Evolutionary conservation across 1,139 yeast species (phyloP), one percentile per base, ranked within the genome.

Genomic region (Entelexis paramagnoliae): DNA sequence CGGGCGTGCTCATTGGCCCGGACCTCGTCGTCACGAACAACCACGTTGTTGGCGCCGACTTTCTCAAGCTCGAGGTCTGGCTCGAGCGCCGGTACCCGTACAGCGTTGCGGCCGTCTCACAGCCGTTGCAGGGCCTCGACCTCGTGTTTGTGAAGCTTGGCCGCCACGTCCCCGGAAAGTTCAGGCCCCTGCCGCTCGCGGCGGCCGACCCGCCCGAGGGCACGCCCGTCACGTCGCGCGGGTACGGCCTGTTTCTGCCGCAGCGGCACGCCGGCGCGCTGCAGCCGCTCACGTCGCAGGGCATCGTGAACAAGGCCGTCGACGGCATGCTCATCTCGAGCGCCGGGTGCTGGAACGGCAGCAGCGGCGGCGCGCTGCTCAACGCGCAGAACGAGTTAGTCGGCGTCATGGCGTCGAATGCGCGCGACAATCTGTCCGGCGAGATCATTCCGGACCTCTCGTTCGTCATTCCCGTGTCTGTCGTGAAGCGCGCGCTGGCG

Each of bases 261-360:
- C 59, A 59, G 14, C 58, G 40, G 20, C 53, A 51, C 52, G 59
- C 57, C 38, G 49, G 50, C 45, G 49, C 55, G 39, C 41, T 66
- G 13, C 58, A 58, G 16, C 83, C 85, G 0, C 58, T 80, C 30
- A 56, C 60, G 6, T 74, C 81, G 0, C 51, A 59, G 5, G 87
- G 86, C 0, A 44, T 55, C 14, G 58, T 64, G 8, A 62, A 70
- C 22, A 46, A 38, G 22, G 16, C 48, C 6, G 48, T 48, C 13
- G 49, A 48, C 4, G 54, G 51, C 16, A 63, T 82, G 65, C 59
- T 79, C 1, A 66, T 80, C 0, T 70, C 79, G 0, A 75, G 84
- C 0, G 75, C 85, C 0, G 73, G 80, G 11, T 81, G 87, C 64
- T 82, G 87, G 86, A 81, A 81, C 60, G 89, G 89, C 0, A 80